Base-by-base conservation (phyloP, 257 asterid species). In the Solanum chaucha region DNA sequence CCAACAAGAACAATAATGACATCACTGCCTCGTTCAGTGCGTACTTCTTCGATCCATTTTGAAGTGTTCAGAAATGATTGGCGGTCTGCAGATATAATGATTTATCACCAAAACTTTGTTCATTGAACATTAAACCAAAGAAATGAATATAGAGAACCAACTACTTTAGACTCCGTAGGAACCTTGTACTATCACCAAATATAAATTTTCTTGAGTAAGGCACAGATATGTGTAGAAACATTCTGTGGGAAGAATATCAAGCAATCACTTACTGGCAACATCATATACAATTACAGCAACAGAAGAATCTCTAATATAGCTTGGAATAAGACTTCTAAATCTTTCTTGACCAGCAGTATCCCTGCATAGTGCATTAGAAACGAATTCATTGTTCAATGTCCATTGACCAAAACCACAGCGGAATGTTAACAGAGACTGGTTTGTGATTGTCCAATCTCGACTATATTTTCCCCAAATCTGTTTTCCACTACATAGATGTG, bases 331-430 rank as follows among this genome's bases (percentile, higher is more conserved):
- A 14, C 84, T 80, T 48, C 84, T 80, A 80, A 80, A 80, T 80
- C 84, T 80, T 17, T 96, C 98, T 90, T 95, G 99, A 59, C 98
- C 99, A 87, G 98, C 99, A 86, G 99, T 96, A 91, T 96, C 98
- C 99, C 98, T 95, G 92, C 44, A 35, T 48, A 58, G 7, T 64
- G 36, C 22, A 40, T 41, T 46, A 48, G 46, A 51, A 20, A 7
- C 7, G 41, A 13, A 61, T 14, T 78, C 24, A 77, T 77, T 41
- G 59, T 41, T 41, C 84, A 41, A 36, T 74, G 10, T 20, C 55
- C 82, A 74, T 26, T 22, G 19, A 5, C 8, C 58, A 38, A 55
- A 55, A 55, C 64, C 24, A 55, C n/a, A 55, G 64, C 2, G 24
- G n/a, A 19, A 55, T 55, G 64, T 55, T 55, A 55, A 55, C 64